Base-by-base conservation (phyloP, 495 filamentous ascomycete genomes). In the Bacidia rubella region DNA sequence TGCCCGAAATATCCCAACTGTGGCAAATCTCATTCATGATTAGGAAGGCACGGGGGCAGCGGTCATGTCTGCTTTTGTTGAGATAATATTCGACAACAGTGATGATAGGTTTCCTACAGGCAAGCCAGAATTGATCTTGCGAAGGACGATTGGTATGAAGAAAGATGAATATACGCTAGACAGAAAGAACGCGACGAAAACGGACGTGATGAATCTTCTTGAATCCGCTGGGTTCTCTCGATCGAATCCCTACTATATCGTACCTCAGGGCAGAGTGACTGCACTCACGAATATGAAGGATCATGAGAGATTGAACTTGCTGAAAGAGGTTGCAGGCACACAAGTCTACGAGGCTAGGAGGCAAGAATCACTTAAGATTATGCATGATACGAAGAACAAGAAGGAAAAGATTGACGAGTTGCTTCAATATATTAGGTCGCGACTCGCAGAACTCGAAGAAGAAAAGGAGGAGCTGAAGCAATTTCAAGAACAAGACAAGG, bases 121-220 rank as follows among this genome's bases (percentile, higher is more conserved):
- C 52, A 90, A 87, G 59, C 79, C 87, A 29, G 90, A 97, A 63
- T 76, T 97, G 9, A 80, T 92, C 10, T 74, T 99, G 23, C 80
- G 92, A 46, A 84, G 92, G 20, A 97, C 93, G 0, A 97, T 99
- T 59, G 92, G 90, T 25, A 74, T 89, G 49, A 97, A 99, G 69
- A 98, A 99, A 69, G 92, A 99, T 60, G 92, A 99, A 69, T 99
- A 97, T 62, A 93, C 88, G 10, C 76, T 97, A 0, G 92, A 99
- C 65, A 80, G 87, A 59, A 97, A 96, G 69, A 95, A 92, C 58
- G 88, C 88, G 20, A 96, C 89, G 22, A 95, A 95, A 63, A 74
- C 80, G 56, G 92, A 99, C 64, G 90, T 99, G 7, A 85, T 92
- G 76, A 95, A 95, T 64, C 75, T 97, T 27, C 79, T 99, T 19